Conservation (phyloP, 306 rosid genomes). For the Sophora flavescens region DNA sequence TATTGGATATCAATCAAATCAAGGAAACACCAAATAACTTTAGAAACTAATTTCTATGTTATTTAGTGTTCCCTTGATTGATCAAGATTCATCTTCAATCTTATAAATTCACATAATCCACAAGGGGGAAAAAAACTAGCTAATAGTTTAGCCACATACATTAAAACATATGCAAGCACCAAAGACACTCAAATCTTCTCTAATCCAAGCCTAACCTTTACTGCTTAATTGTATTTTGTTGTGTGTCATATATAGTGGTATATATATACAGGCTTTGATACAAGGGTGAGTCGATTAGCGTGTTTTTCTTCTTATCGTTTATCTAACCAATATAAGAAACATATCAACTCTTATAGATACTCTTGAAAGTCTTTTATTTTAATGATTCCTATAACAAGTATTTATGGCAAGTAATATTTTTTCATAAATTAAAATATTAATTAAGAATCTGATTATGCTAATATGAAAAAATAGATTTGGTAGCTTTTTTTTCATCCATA, state of each 20-base stretch:
- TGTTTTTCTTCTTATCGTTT: not conserved
- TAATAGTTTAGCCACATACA: no score
- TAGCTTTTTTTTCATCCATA: no score
- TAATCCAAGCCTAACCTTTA: not conserved
- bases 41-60: no score
- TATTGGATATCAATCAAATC: slow-evolving; percentile 6
- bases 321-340: not conserved
- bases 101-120: no score
- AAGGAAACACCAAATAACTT: slow-evolving; percentile 1
- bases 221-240: not conserved
- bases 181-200: not conserved
- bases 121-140: no score
- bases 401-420: not conserved
- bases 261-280: not conserved
- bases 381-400: not conserved
- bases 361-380: not conserved
- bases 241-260: not conserved
- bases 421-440: not conserved
- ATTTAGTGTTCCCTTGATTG: no score
- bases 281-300: not conserved
- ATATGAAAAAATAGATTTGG: not conserved
- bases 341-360: not conserved
- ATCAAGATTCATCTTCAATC: not conserved
- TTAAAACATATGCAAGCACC: no score
- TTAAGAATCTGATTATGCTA: not conserved